Percentiles rank a stretch among this genome's conserved stretches.
phyloP scores from a whole-genome alignment of 306 rosid species.

The Lupinus albus region DNA sequence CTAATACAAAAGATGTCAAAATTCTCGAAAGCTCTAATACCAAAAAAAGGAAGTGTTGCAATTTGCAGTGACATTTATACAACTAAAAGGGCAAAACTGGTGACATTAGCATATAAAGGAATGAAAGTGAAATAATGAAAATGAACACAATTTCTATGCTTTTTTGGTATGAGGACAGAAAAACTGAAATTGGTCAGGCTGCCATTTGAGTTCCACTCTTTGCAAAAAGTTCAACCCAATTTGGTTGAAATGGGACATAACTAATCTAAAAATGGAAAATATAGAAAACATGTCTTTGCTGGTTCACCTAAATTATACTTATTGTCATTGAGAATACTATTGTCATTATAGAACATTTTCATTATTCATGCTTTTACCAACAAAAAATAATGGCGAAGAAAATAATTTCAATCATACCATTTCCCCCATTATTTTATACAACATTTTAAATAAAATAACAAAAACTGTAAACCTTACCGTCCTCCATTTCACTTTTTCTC shows the following conservation, averaged over 20 bases:
- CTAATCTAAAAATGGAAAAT: neutral
- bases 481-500: neutral
- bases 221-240: neutral
- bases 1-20: conserved; percentile 51
- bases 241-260: conserved; percentile 1
- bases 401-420: conserved; percentile 2
- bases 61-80: conserved; percentile 22
- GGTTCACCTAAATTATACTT: conserved; percentile 1
- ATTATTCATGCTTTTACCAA: neutral
- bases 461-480: neutral
- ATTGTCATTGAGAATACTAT: conserved; percentile 9
- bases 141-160: neutral
- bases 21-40: conserved; percentile 21
- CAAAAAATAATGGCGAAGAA: neutral
- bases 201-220: conserved; percentile 13
- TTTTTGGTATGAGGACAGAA: conserved; percentile 14
- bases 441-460: neutral
- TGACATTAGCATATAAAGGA: neutral
- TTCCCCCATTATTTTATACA: neutral
- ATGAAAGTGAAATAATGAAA: neutral
- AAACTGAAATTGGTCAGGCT: neutral
- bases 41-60: neutral
- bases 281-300: neutral
- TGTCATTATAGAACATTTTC: neutral
- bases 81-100: conserved; percentile 13